These are phyloP conservation scores for Magnusiomyces tetraspermus DNA, from an alignment of 1,139 yeast species.

Conservation along the genomic window DNA sequence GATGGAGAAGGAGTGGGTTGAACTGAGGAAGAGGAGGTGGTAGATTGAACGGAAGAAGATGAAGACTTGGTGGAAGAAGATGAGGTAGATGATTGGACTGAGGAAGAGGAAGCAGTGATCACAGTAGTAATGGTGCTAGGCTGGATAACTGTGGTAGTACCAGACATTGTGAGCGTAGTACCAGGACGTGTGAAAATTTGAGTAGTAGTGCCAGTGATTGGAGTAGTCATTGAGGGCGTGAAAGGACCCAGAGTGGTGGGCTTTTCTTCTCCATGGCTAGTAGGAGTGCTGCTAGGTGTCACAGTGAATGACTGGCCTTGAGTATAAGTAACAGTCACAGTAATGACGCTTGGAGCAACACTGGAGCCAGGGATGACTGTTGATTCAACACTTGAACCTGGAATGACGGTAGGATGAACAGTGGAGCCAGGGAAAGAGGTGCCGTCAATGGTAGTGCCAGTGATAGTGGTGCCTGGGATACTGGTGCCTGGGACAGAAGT, in stretches of 20 bases:
- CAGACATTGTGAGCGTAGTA: constrained; percentile 6
- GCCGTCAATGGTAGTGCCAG: constrained; percentile 14
- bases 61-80: not conserved
- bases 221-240: not conserved
- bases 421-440: constrained; percentile 15
- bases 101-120: not conserved
- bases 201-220: constrained; percentile 9
- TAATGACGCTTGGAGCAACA: constrained; percentile 14
- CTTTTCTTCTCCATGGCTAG: not conserved
- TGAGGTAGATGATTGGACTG: not conserved
- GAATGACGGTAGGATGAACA: constrained; percentile 14
- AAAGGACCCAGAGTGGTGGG: too few relatives aligned
- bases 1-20: not conserved
- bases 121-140: constrained; percentile 4
- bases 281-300: not conserved
- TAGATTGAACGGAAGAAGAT: not conserved
- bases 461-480: constrained; percentile 16
- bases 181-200: constrained; percentile 8
- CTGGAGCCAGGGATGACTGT: constrained; percentile 17
- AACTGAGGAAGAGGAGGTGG: too few relatives aligned
- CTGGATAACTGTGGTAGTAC: constrained; percentile 2
- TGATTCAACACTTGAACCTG: constrained; percentile 15
- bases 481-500: constrained; percentile 14
- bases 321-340: constrained; percentile 15
- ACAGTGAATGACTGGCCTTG: constrained; percentile 3